Base-by-base conservation (phyloP, 768 basidiomycete genomes). In the Collybia nuda region DNA sequence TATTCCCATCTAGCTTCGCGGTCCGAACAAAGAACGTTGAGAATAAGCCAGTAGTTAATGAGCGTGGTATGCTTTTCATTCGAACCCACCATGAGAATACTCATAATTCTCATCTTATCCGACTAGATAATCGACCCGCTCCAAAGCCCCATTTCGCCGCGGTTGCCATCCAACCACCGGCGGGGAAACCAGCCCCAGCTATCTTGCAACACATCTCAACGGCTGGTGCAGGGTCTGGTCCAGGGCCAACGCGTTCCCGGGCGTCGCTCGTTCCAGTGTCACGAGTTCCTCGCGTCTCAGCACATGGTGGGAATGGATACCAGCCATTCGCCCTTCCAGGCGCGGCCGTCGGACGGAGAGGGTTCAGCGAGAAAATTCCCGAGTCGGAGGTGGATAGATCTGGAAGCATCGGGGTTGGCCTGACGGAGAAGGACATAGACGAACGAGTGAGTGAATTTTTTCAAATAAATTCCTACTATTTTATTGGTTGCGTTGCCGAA, bases 11-110 rank as follows among this genome's bases (percentile, higher is more conserved):
- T 37, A 72, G 90, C 62, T 93, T 93, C 58, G 90, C 89, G 12
- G 83, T 85, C 32, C 80, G 88, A 35, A 90, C 92, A 17, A 91
- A 91, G 77, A 88, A 92, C 56, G 71, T 94, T 2, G 90, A 93
- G 72, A 93, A 93, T 62, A 85, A 83, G 52, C 85, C 86, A 1
- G 80, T 85, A 19, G 75, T 91, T 22, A 89, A 91, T 55, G 87
- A 91, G 57, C 83, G 81, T 54, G 88, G 90, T 85, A 60, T 12
- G 74, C 65, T 35, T 15, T 18, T 47, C 11, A 24, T 45, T 40
- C 40, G 24, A 37, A 24, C 41, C 23, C 9, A 9, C 41, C 17
- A 44, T 15, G 45, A 15, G 46, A 44, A 48, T 49, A 21, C 32
- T 39, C 17, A 24, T 41, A 37, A 51, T 23, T 18, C 44, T 15